Percentiles rank a stretch among this genome's conserved stretches.
phyloP scores from a whole-genome alignment of 2,329 filamentous ascomycete species.

The Elsinoe fawcettii region DNA sequence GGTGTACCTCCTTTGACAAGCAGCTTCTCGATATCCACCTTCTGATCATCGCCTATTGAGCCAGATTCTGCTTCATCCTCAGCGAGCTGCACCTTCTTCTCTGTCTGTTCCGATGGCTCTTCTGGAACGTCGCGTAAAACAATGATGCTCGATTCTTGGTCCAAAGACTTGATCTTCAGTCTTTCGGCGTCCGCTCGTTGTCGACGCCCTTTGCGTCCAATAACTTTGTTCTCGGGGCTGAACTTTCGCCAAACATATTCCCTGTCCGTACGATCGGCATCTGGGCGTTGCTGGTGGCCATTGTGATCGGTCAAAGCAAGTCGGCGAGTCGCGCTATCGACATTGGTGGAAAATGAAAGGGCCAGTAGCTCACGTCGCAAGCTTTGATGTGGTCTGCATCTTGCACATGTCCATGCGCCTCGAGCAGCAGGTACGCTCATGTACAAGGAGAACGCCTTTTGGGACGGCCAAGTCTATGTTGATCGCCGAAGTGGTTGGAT shows the following conservation, averaged over 20 bases:
- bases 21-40: neutral
- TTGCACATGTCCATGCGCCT: slow-evolving; percentile 17
- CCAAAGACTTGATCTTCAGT: slow-evolving; percentile 17
- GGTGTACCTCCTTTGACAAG: neutral
- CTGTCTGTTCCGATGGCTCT: neutral
- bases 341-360: neutral
- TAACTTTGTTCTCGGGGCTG: slow-evolving; percentile 1
- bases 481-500: too few species aligned
- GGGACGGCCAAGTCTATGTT: neutral
- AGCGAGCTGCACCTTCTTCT: neutral
- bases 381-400: slow-evolving; percentile 17
- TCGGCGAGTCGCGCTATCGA: neutral
- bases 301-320: neutral
- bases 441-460: neutral
- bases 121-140: slow-evolving; percentile 18
- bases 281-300: neutral
- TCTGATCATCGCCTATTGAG: neutral
- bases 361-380: slow-evolving; percentile 11
- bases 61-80: neutral
- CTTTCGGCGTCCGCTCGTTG: slow-evolving; percentile 14
- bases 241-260: neutral
- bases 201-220: slow-evolving; percentile 6
- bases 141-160: slow-evolving; percentile 17
- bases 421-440: slow-evolving; percentile 16
- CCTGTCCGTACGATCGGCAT: neutral